Evolutionary conservation across 177 flowering plant species (phyloP), one percentile per base, ranked within the genome.

Genomic region (Vitis hybrid): DNA sequence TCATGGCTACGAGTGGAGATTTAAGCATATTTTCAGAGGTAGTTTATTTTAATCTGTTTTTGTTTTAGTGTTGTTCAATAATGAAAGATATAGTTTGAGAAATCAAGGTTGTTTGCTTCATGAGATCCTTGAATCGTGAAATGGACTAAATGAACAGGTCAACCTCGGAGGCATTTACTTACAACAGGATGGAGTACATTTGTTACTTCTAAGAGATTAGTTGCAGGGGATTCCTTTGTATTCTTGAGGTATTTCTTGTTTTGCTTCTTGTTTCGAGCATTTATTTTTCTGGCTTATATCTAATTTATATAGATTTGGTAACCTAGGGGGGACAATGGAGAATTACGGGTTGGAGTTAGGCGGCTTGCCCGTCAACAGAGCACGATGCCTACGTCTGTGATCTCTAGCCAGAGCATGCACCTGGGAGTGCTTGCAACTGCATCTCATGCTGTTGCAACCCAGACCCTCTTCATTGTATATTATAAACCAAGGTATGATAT

Each of bases 101-200:
- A 64, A 32, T 12, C 11, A 20, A 21, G 17, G 10, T 54, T 1
- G 15, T 52, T 53, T 66, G 30, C 13, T 30, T n/a, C 11, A 20
- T 52, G 30, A 14, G 4, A 11, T 4, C 48, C 59, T 8, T 54
- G 46, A 0, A 12, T 53, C 12, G 2, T 17, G 4, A 5, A 15
- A 14, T 64, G 6, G 18, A 60, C 51, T 4, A 9, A 18, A 32
- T 67, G 57, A 70, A 71, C 77, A 93, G 98, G 98, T 58, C 98
- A 94, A 80, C 98, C 98, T 50, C 78, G 97, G 59, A 86, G 98
- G 78, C 98, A 94, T 86, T 83, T 94, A 79, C 90, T 94, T 32
- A 94, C 98, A 9, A 92, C 98, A 0, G 98, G 98, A 21, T 94
- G 98, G 98, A 94, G 98, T 74, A 88, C 91, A 4, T 94, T 94